A percentile compares a stretch with the other conserved stretches of the same genome.
Evolutionary conservation across 257 asterid species (phyloP).

Genomic region (Paraleonurus japonicus): DNA sequence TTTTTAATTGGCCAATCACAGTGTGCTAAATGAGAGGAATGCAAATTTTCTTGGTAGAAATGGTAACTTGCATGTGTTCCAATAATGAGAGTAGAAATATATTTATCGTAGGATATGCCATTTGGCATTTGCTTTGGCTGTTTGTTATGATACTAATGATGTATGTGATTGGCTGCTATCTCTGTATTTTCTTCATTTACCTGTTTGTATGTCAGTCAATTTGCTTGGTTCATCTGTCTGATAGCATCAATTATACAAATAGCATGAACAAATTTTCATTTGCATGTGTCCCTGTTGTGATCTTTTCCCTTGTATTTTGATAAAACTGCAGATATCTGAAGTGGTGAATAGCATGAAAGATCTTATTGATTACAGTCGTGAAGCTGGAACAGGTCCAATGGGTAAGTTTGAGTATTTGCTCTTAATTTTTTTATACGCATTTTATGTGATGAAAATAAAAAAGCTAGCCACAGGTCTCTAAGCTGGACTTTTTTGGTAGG

Average conservation of each 20-base stretch:
- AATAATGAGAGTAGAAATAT: not conserved
- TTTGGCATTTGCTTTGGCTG: not conserved
- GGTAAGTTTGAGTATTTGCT: constrained; percentile 48
- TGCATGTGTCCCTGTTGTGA: not conserved
- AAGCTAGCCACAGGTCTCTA: not conserved
- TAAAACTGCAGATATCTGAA: constrained; percentile 81
- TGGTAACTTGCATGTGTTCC: not conserved
- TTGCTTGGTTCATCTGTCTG: not conserved
- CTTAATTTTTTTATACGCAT: not conserved
- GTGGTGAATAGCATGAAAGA: constrained; percentile 97
- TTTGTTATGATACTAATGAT: not conserved
- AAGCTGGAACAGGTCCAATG: constrained; percentile 82
- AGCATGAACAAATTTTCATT: not conserved
- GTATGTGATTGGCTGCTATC: not conserved
- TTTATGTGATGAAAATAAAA: not conserved
- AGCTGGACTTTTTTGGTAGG: not conserved
- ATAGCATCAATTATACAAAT: not conserved
- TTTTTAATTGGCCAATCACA: not conserved
- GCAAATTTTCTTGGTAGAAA: not conserved
- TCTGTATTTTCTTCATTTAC: not conserved
- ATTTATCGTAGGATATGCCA: not conserved
- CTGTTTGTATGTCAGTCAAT: not conserved
- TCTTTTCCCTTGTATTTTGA: not conserved
- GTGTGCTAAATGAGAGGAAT: not conserved
- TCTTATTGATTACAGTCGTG: constrained; percentile 81